Conservation (phyloP, 2,329 filamentous ascomycete species). For the Didymella arachidicola region DNA sequence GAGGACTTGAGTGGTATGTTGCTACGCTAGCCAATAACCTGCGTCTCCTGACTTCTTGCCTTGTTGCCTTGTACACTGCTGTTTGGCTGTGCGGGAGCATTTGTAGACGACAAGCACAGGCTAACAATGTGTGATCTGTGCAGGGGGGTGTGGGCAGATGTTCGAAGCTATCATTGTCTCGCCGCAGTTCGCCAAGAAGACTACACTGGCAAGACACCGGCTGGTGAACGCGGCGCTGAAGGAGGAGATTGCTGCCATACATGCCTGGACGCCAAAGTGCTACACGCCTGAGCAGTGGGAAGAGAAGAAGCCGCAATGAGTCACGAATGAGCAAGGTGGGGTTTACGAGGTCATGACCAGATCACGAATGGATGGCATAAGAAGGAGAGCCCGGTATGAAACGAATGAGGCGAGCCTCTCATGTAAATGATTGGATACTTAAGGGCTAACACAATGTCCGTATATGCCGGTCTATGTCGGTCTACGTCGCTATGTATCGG, state of each 20-base stretch:
- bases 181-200: slow-evolving; percentile 61
- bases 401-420: not conserved
- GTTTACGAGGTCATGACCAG: not conserved
- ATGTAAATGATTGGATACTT: not conserved
- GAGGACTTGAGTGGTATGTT: slow-evolving; percentile 85
- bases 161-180: slow-evolving; percentile 73
- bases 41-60: not conserved
- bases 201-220: slow-evolving; percentile 81
- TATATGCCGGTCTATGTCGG: no score
- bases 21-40: not conserved
- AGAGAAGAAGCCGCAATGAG: slow-evolving; percentile 62
- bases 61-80: not conserved
- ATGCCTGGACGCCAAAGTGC: slow-evolving; percentile 95
- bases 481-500: no score
- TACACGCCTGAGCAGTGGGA: slow-evolving; percentile 91
- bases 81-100: no score
- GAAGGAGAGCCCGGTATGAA: not conserved
- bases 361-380: not conserved
- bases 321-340: not conserved
- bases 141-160: slow-evolving; percentile 75
- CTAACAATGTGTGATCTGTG: slow-evolving; percentile 22
- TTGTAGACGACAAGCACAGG: not conserved
- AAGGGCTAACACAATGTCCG: not conserved
- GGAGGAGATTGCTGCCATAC: slow-evolving; percentile 86
- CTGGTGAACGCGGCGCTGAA: slow-evolving; percentile 85